These are phyloP conservation scores for Hapsidospora chrysogenum DNA, from an alignment of 495 filamentous ascomycete genomes.

Conservation along the genomic window DNA sequence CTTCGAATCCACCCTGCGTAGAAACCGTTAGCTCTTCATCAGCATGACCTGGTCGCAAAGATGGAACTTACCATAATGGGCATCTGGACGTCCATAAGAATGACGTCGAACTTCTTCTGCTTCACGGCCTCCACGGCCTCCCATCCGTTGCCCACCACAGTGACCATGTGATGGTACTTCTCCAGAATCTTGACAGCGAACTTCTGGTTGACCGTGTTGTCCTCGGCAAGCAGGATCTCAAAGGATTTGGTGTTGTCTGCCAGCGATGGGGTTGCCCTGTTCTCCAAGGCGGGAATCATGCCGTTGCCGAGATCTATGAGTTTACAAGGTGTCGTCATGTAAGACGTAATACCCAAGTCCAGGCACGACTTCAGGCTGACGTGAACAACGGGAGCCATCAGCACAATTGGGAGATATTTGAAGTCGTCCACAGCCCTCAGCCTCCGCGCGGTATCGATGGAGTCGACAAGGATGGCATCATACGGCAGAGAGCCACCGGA, in stretches of 20 bases:
- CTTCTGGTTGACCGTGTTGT: slow-evolving; percentile 95
- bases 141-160: slow-evolving; percentile 86
- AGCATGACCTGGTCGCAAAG: too few relatives aligned
- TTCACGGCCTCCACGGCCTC: slow-evolving; percentile 85
- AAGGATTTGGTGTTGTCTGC: slow-evolving; percentile 93
- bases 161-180: slow-evolving; percentile 94
- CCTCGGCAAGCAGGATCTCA: slow-evolving; percentile 89
- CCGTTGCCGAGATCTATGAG: slow-evolving; percentile 94
- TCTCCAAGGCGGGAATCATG: slow-evolving; percentile 95
- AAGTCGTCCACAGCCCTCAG: slow-evolving; percentile 81
- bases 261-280: slow-evolving; percentile 76
- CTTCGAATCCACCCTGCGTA: slow-evolving; percentile 79
- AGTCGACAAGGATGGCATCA: slow-evolving; percentile 96
- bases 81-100: slow-evolving; percentile 99
- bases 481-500: slow-evolving; percentile 50
- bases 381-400: slow-evolving; percentile 79
- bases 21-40: slow-evolving; percentile 12
- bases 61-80: slow-evolving; percentile 65
- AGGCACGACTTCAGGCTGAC: slow-evolving; percentile 89
- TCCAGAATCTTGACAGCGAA: slow-evolving; percentile 93
- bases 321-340: slow-evolving; percentile 96
- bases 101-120: slow-evolving; percentile 83
- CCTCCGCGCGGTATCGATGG: slow-evolving; percentile 72
- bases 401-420: slow-evolving; percentile 93
- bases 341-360: slow-evolving; percentile 91